These are phyloP conservation scores for Phoenix roebelenii DNA, from an alignment of 176 grass and related monocot species.

Conservation along the genomic window DNA sequence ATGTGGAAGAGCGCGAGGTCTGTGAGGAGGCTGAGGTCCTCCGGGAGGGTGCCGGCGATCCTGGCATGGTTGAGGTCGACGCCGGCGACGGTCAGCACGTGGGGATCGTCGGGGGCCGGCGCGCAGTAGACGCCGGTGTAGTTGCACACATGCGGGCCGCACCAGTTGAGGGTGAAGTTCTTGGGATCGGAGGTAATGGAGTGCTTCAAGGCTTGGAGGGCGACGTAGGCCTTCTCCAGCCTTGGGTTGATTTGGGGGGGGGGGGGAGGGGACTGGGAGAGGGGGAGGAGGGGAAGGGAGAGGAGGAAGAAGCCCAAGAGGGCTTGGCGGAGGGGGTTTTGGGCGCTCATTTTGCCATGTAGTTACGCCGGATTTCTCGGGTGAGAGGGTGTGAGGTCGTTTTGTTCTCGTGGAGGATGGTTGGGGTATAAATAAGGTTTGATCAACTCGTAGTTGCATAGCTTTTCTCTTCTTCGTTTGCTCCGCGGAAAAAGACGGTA, in stretches of 20 bases:
- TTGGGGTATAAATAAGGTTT: too few relatives aligned
- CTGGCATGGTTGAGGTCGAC: conserved; percentile 9
- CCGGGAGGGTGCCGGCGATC: conserved; percentile 4
- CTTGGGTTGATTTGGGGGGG: not conserved
- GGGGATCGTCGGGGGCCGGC: conserved; percentile 2
- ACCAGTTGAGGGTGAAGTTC: conserved; percentile 3
- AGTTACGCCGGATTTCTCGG: too few relatives aligned
- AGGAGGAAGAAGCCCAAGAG: conserved; percentile 23
- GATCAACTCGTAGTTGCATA: too few relatives aligned
- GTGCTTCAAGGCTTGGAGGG: conserved; percentile 13
- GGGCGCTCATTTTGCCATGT: too few relatives aligned
- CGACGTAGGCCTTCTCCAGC: conserved; percentile 9
- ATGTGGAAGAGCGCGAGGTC: conserved; percentile 7
- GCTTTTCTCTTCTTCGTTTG: too few relatives aligned
- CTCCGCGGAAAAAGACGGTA: too few relatives aligned
- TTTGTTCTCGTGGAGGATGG: too few relatives aligned
- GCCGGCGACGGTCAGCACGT: conserved; percentile 12
- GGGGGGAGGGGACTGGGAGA: conserved; percentile 22
- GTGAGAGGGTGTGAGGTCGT: too few relatives aligned
- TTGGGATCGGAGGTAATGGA: conserved; percentile 10
- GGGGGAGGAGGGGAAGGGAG: conserved; percentile 17
- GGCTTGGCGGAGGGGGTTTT: conserved; percentile 1
- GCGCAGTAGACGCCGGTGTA: conserved; percentile 17
- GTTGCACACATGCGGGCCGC: conserved; percentile 8
- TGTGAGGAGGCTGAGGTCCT: conserved; percentile 7